Base-by-base conservation (phyloP, 2,329 filamentous ascomycete genomes). In the Acarospora socialis region DNA sequence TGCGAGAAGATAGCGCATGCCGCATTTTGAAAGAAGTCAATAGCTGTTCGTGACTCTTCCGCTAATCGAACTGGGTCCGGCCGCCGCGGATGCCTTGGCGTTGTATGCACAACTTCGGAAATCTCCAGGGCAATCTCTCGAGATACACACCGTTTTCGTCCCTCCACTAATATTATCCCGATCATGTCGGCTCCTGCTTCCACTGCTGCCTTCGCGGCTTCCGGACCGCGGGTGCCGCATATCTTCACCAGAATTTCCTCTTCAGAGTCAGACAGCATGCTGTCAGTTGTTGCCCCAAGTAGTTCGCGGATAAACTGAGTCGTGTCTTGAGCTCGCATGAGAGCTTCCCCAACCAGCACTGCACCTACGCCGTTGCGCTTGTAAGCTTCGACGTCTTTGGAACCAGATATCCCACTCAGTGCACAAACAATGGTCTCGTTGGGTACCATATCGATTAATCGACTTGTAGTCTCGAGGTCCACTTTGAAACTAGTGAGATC, bases 401-500 rank as follows among this genome's bases (percentile, higher is more conserved):
- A 72, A 0, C 78, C 81, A 42, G 82, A 83, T 46, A 98, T 98
- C 28, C 90, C 90, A 51, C 87, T 95, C 20, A 98, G 67, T 7
- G 90, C 92, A 52, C 84, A 94, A 17, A 98, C 77, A 38, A 93
- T 77, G 3, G 84, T 92, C 34, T 74, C 78, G 40, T 81, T 71
- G 2, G 84, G 79, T 3, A 94, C 86, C 60, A 87, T 77, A 47
- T 76, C 77, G 57, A 92, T 81, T 29, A 98, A 61, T 15, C 87
- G 77, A 49, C 80, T 84, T 1, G 87, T 93, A 1, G 87, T 98
- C 39, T 81, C 76, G 41, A 98, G 70, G 53, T 98, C 92, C 13
- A 98, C 90, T 51, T 95, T 86, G 47, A 98, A 98, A 48, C 78
- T 95, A 45, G 87, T 87, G 8, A 98, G 66, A 49, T 98, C 92